A percentile compares a stretch with the other conserved stretches of the same genome.
phyloP scores from a whole-genome alignment of 2,329 filamentous ascomycete species.

The Fusarium chuoi region DNA sequence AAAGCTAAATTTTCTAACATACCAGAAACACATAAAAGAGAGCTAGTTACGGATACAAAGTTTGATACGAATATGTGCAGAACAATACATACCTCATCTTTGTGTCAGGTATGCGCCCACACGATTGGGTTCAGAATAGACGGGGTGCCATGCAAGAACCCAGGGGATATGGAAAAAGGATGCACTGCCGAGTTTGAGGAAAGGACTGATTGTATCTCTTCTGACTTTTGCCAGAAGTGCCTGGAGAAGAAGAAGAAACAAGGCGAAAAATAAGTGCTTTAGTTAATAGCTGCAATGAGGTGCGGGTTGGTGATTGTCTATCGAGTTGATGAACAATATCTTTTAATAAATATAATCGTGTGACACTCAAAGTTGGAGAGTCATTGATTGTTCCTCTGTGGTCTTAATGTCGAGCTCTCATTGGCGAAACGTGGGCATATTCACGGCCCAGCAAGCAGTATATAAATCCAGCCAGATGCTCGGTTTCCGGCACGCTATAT shows the following conservation, averaged over 20 bases:
- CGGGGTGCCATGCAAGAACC: not conserved
- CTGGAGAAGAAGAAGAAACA: not conserved
- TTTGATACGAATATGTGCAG: not conserved
- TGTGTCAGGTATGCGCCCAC: not conserved
- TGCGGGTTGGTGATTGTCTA: accelerated
- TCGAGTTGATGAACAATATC: not conserved
- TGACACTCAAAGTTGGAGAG: accelerated
- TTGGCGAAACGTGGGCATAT: too few relatives aligned
- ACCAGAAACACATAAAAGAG: accelerated
- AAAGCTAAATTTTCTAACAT: accelerated
- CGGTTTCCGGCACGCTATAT: accelerated
- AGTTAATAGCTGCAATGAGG: not conserved
- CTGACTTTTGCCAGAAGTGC: not conserved
- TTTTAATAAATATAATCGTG: not conserved
- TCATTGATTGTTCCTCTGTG: too few relatives aligned
- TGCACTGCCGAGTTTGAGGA: not conserved
- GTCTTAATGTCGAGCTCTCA: too few relatives aligned
- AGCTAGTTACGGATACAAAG: accelerated
- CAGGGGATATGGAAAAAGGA: not conserved
- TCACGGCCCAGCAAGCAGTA: too few relatives aligned
- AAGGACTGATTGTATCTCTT: not conserved
- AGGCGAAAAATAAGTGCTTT: not conserved
- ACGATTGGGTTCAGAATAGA: not conserved
- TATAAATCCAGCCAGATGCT: not conserved
- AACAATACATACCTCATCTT: not conserved